These are phyloP conservation scores for Lecanicillium sp. DNA, from an alignment of 2,329 filamentous ascomycete species.

Conservation along the genomic window DNA sequence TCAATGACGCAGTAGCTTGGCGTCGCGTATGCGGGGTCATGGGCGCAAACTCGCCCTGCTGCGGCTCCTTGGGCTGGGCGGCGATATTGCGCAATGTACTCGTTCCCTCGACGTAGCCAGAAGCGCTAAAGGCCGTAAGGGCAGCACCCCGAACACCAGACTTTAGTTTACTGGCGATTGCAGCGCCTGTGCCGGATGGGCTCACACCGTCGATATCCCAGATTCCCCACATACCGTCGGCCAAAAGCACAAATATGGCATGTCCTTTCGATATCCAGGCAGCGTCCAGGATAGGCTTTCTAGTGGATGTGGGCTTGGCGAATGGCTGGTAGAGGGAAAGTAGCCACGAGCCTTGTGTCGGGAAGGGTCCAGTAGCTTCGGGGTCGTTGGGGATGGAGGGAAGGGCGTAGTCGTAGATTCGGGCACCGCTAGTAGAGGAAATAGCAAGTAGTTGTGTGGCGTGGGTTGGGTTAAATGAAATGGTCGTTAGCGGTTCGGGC, in stretches of 20 bases:
- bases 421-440: constrained; percentile 46
- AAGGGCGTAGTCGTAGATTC: constrained; percentile 54
- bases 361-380: constrained; percentile 40
- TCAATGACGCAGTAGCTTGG: constrained; percentile 39
- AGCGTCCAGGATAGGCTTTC: constrained; percentile 56
- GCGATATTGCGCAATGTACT: constrained; percentile 40
- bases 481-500: constrained; percentile 42
- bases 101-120: constrained; percentile 54
- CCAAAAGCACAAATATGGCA: constrained; percentile 49
- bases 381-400: constrained; percentile 46
- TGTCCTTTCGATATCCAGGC: constrained; percentile 55
- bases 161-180: constrained; percentile 41
- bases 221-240: constrained; percentile 60
- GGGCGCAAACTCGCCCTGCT: constrained; percentile 47
- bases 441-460: constrained; percentile 51
- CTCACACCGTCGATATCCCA: constrained; percentile 58
- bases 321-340: constrained; percentile 55
- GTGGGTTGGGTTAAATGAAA: constrained; percentile 55
- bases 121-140: constrained; percentile 48
- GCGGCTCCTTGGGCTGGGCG: constrained; percentile 26
- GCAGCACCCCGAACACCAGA: constrained; percentile 49
- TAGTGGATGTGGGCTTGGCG: constrained; percentile 36
- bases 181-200: constrained; percentile 31
- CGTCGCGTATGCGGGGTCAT: constrained; percentile 57
- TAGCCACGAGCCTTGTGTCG: constrained; percentile 56